Base-by-base conservation (phyloP, 768 basidiomycete species). In the Trametes gibbosa region DNA sequence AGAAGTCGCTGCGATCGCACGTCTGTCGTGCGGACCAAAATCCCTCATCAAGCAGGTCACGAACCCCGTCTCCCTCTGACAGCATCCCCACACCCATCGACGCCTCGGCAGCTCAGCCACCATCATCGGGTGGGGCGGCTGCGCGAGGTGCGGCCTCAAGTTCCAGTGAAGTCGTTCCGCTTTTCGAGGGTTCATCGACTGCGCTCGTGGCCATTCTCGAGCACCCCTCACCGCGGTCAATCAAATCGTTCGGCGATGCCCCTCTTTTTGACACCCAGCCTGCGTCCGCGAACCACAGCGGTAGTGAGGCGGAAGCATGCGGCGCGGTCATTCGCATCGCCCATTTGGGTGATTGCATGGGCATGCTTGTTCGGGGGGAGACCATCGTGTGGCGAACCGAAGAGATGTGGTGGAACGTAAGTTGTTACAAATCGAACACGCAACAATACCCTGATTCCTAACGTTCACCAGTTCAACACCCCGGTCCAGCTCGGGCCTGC, bases 331-430 rank as follows among this genome's bases (percentile, higher is more conserved):
- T 95, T 40, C 83, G 85, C 61, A 85, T 95, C 24, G 92, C 92
- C 0, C 90, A 94, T 65, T 72, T 95, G 8, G 92, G 93, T 9
- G 92, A 95, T 67, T 92, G 92, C 69, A 89, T 89, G 82, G 86
- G 87, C 23, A 88, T 92, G 81, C 79, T 97, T 21, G 84, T 98
- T 19, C 84, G 95, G 2, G 86, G 82, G 6, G 83, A 89, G 45
- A 78, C 84, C 53, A 85, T 97, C 43, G 83, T 85, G 1, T 97
- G 93, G 86, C 80, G 94, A 32, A 90, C 86, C 49, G 84, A 90
- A 42, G 95, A 97, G 72, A 95, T 96, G 91, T 95, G 94, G 84
- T 94, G 92, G 82, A 81, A 79, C 14, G 84, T 85, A 67, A 70
- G 84, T 3, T 23, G 35, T n/a, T 19, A 54, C 25, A 25, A 21